Conservation (phyloP, 768 basidiomycete genomes). For the Tulasnella sp. region DNA sequence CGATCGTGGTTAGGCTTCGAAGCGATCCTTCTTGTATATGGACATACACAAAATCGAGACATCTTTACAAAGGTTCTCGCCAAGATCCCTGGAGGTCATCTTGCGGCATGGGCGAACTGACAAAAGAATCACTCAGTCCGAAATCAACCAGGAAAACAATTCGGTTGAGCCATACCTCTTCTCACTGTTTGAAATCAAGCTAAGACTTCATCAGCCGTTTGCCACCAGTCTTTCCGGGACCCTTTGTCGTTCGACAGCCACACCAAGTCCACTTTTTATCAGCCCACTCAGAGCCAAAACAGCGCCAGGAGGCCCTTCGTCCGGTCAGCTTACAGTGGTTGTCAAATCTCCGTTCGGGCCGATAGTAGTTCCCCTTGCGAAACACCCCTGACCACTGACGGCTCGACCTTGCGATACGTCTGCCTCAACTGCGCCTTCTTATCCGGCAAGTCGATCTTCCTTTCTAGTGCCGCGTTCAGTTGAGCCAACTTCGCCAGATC, state of each 20-base stretch:
- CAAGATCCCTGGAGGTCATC: conserved; percentile 93
- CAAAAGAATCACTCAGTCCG: background rate
- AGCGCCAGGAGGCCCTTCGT: background rate
- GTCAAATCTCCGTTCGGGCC: background rate
- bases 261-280: background rate
- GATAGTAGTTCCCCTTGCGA: conserved; percentile 1
- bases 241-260: conserved; percentile 10
- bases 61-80: conserved; percentile 92
- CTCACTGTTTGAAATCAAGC: conserved; percentile 98
- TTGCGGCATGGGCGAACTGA: conserved; percentile 92
- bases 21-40: background rate
- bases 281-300: background rate
- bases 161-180: conserved; percentile 60
- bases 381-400: conserved; percentile 38
- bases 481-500: conserved; percentile 83
- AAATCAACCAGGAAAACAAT: background rate
- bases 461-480: conserved; percentile 85
- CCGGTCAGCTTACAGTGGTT: background rate
- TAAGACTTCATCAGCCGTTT: conserved; percentile 86
- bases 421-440: conserved; percentile 99
- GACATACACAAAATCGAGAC: conserved; percentile 95
- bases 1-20: conserved; percentile 4
- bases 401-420: conserved; percentile 80
- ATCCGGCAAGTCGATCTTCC: conserved; percentile 93
- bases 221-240: conserved; percentile 38